phyloP scores from a whole-genome alignment of 352 stramenopile genomes.

The Globisporangium mamillatum region DNA sequence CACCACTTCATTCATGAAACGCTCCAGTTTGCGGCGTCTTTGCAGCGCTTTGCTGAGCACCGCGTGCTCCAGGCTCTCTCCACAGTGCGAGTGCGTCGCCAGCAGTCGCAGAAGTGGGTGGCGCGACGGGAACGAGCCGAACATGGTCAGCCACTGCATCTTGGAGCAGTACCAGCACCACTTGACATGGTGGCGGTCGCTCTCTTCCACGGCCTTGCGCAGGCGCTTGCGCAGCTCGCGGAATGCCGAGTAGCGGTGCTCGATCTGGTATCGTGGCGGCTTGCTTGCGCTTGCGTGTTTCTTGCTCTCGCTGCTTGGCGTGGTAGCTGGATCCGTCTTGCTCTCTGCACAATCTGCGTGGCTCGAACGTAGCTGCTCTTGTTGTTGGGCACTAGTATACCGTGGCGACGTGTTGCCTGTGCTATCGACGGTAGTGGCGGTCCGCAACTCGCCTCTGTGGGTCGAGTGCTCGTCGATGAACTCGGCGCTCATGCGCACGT shows the following conservation, averaged over 20 bases:
- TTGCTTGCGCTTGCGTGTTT: not conserved
- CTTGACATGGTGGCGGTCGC: conserved; percentile 37
- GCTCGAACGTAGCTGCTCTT: not conserved
- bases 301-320: not conserved
- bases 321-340: not conserved
- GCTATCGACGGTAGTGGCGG: not conserved
- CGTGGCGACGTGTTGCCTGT: not conserved
- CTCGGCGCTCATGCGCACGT: conserved; percentile 11
- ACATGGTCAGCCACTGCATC: conserved; percentile 38
- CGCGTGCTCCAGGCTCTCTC: conserved; percentile 7
- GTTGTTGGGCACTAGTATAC: not conserved
- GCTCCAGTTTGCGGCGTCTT: conserved; percentile 30
- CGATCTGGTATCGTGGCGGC: conserved; percentile 33
- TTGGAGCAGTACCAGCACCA: conserved; percentile 60
- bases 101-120: conserved; percentile 23
- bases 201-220: conserved; percentile 20
- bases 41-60: conserved; percentile 19
- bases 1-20: conserved; percentile 50
- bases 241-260: conserved; percentile 58
- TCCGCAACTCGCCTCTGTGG: not conserved
- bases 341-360: not conserved
- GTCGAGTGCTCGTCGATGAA: conserved; percentile 9
- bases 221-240: conserved; percentile 39
- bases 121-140: conserved; percentile 43
- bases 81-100: conserved; percentile 15